These are phyloP conservation scores for Cutaneotrichosporon sp. DNA, from an alignment of 1,284 basidiomycete genomes.

Conservation along the genomic window DNA sequence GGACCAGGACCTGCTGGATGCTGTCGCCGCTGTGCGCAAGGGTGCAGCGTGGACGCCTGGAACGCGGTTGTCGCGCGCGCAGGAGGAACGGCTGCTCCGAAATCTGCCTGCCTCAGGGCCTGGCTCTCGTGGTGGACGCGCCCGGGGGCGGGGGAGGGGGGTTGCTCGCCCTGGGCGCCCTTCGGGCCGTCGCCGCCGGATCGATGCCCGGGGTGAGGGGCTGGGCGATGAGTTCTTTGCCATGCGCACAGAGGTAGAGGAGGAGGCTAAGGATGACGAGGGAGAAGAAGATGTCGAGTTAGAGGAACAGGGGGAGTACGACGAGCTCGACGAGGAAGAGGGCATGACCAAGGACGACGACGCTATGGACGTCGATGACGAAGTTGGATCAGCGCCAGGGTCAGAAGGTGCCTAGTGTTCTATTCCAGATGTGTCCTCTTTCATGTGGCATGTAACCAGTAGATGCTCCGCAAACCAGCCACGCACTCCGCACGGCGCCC, in stretches of 20 bases:
- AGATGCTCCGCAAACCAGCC: not conserved
- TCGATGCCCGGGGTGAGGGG: not conserved
- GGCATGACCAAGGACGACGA: not conserved
- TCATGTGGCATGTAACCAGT: too few species aligned
- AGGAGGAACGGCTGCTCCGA: slow-evolving; percentile 19
- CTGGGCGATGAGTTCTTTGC: slow-evolving; percentile 1
- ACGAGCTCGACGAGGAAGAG: not conserved
- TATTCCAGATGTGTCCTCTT: too few species aligned
- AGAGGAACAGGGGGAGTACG: too few species aligned
- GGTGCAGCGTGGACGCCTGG: slow-evolving; percentile 10
- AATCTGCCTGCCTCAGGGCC: slow-evolving; percentile 15
- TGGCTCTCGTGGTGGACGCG: slow-evolving; percentile 12
- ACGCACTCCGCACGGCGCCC: too few species aligned
- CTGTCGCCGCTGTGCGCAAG: slow-evolving; percentile 12
- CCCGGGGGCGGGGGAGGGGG: not conserved
- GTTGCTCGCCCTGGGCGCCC: too few species aligned
- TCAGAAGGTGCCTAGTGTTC: too few species aligned
- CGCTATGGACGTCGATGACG: not conserved
- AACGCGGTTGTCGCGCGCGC: slow-evolving; percentile 7
- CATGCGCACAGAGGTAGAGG: not conserved
- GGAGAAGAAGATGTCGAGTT: not conserved
- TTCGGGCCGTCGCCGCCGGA: not conserved
- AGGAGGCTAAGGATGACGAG: not conserved
- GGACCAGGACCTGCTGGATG: slow-evolving; percentile 12
- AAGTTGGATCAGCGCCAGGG: not conserved